A percentile compares a stretch with the other conserved stretches of the same genome.
phyloP scores from a whole-genome alignment of 805 yeast species.

The Sugiyamaella smithiae region DNA sequence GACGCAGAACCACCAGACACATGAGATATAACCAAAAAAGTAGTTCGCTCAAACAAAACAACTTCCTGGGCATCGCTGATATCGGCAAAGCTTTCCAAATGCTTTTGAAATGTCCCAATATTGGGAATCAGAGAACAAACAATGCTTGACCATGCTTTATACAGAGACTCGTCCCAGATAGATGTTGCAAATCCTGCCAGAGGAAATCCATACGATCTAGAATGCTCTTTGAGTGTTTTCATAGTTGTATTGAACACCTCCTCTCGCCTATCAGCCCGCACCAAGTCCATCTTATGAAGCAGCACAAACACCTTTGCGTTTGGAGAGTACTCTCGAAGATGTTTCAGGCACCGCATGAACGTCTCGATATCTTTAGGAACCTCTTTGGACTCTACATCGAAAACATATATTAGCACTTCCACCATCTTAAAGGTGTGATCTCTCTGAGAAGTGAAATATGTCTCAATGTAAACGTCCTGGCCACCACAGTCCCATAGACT shows the following conservation, averaged over 20 bases:
- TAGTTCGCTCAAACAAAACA: slow-evolving; percentile 87
- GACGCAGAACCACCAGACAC: slow-evolving; percentile 29
- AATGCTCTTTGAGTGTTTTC: slow-evolving; percentile 71
- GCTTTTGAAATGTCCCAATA: slow-evolving; percentile 73
- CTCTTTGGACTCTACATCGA: slow-evolving; percentile 91
- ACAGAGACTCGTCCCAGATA: slow-evolving; percentile 94
- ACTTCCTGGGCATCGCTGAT: slow-evolving; percentile 84
- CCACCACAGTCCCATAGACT: slow-evolving; percentile 97
- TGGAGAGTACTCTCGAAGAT: slow-evolving; percentile 80
- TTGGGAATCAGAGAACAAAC: slow-evolving; percentile 95
- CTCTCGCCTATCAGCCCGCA: slow-evolving; percentile 78
- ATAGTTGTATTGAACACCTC: slow-evolving; percentile 83
- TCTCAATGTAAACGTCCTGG: slow-evolving; percentile 95
- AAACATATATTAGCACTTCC: slow-evolving; percentile 92
- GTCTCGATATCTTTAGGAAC: slow-evolving; percentile 92
- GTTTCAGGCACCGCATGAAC: slow-evolving; percentile 77
- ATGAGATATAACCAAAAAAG: slow-evolving; percentile 75
- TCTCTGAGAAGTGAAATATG: slow-evolving; percentile 80
- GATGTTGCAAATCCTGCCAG: slow-evolving; percentile 90
- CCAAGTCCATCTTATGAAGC: slow-evolving; percentile 94
- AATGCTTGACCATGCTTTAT: slow-evolving; percentile 95
- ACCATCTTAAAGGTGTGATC: slow-evolving; percentile 94
- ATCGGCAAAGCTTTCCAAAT: slow-evolving; percentile 66
- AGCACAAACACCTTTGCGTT: slow-evolving; percentile 87
- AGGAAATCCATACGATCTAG: slow-evolving; percentile 65